Conservation (phyloP, 352 stramenopile genomes). For the Pythium scleroteichum region DNA sequence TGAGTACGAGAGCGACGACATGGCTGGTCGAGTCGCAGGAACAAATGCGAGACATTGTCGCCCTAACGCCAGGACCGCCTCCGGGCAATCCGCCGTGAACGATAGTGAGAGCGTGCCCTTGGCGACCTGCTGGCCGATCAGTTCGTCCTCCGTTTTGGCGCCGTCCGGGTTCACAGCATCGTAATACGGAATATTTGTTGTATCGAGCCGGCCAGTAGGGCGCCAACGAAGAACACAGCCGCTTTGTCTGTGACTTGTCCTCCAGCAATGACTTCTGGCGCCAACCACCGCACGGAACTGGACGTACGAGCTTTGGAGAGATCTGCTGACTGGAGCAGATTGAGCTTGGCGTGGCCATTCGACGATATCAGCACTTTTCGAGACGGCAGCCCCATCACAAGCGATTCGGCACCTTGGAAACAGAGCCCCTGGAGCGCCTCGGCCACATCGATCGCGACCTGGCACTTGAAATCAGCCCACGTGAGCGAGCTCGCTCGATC, state of each 20-base stretch:
- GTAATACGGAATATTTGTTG: conserved; percentile 44
- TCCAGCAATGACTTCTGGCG: conserved; percentile 30
- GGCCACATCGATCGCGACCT: conserved; percentile 63
- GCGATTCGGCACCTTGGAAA: conserved; percentile 36
- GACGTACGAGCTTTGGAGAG: conserved; percentile 58
- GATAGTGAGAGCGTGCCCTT: conserved; percentile 60
- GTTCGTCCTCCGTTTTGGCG: conserved; percentile 66
- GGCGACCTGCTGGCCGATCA: conserved; percentile 45
- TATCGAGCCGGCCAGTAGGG: conserved; percentile 61
- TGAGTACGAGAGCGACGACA: conserved; percentile 72
- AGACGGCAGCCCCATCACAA: conserved; percentile 71
- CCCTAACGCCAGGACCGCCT: conserved; percentile 48
- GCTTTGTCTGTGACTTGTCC: conserved; percentile 24
- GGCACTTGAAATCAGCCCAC: conserved; percentile 69
- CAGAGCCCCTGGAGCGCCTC: not conserved
- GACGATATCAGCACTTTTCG: conserved; percentile 52
- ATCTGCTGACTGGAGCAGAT: conserved; percentile 46
- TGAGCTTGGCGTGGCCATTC: conserved; percentile 67
- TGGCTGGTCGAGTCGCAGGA: conserved; percentile 52
- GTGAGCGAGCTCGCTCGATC: conserved; percentile 38
- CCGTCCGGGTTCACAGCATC: conserved; percentile 55
- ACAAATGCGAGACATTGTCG: conserved; percentile 60
- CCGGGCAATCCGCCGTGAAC: conserved; percentile 46
- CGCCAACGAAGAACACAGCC: conserved; percentile 32
- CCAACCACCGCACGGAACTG: conserved; percentile 48